Evolutionary conservation across 192 early-diverging fungal species (phyloP), one percentile per base, ranked within the genome.

Genomic region (Powellomyces hirtus): DNA sequence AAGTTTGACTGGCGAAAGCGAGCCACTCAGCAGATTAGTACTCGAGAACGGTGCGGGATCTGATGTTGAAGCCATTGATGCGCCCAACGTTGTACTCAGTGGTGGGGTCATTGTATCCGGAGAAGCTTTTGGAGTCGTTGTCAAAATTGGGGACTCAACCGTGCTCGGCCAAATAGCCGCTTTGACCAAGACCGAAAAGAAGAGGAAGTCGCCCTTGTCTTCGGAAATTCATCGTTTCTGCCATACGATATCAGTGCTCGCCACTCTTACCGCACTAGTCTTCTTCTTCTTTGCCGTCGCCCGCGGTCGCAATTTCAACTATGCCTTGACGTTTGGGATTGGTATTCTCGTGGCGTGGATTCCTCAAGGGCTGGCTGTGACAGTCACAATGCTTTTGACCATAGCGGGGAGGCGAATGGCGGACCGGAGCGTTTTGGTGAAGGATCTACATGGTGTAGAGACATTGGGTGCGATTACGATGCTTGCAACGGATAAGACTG

Each of bases 401-500:
- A 77, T 86, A 1, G 70, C 81, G 3, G 80, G 76, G 3, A 53
- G 73, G 60, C 56, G 84, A 24, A 84, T 86, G 82, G 73, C 82
- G 8, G 73, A 82, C 22, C 66, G 79, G 26, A 74, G 76, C 0
- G 79, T 90, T 8, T 70, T 91, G 35, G 86, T 91, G 10, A 86
- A 89, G 58, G 82, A 81, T 20, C 70, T 88, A 14, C 74, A 73
- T 42, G 88, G 87, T 2, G 85, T 87, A 2, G 89, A 89, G 45
- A 86, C 87, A 2, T 75, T 91, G 6, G 82, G 84, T 13, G 74
- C 79, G 0, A 84, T 89, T 3, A 87, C 85, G 6, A 67, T 85
- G n/a, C 71, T 91, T 27, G 83, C 85, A 4, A 89, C 87, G 0
- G 89, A 91, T 62, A 91, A 91, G 68, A 91, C 89, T 0, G 89